Evolutionary conservation across 495 filamentous ascomycete genomes (phyloP), one percentile per base, ranked within the genome.

Genomic region (Amorphotheca resinae): DNA sequence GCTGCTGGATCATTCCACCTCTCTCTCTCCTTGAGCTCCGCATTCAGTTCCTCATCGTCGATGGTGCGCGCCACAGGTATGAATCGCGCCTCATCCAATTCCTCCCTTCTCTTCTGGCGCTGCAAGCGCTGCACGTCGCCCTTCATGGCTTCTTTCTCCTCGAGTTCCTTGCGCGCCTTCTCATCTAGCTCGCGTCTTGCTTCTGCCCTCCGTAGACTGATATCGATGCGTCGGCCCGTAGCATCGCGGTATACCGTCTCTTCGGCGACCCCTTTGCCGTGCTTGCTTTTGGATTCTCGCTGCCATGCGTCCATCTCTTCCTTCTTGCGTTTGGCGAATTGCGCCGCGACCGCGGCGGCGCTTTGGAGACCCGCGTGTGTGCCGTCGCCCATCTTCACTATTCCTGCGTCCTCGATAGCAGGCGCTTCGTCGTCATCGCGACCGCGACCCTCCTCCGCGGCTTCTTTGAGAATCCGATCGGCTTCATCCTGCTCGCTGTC

Each of bases 1-100:
- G 82, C 82, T 55, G 89, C 89, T 7, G 91, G 93, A 67, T 99
- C 91, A 63, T 91, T 84, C 91, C 91, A 99, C 52, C 88, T 64
- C 40, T 77, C 76, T 49, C 65, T 54, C 39, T 73, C 74, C 64
- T 73, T 82, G 57, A 95, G 54, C 62, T 93, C 87, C 34, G 74
- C 70, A 49, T 99, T 99, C 64, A 96, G 52, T 16, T 77, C 76
- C 51, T 65, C 76, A 55, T 99, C 93, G 51, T 96, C 89, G 14
- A 72, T 74, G 37, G 72, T 74, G 46, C 93, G 59, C 42, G 87
- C 87, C 22, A 99, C 52, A 3, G 76, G 69, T 82, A 95, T 80
- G 41, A 77, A 70, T 57, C 74, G 80, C 9, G 85, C 87, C 20
- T 94, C 85, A 49, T 79, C 65, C 12, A 95, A 59, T 47, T 74